Percentiles rank a stretch among this genome's conserved stretches.
These are phyloP conservation scores for Pleurotus cornucopiae DNA, from an alignment of 768 basidiomycete species.

Conservation along the genomic window DNA sequence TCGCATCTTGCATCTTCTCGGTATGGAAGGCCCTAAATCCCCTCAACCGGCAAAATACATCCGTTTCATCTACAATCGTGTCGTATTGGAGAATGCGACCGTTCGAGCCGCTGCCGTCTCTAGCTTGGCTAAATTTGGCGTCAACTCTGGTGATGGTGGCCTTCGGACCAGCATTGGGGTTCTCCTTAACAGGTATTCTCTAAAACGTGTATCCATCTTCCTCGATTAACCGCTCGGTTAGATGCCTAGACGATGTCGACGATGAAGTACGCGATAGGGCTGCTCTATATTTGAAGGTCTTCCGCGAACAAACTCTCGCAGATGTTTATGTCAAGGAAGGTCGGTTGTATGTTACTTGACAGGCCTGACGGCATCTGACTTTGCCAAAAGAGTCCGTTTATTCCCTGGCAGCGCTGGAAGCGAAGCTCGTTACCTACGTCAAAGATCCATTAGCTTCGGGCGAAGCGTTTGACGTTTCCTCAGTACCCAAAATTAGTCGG, in stretches of 20 bases:
- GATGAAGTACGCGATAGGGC: conserved; percentile 99
- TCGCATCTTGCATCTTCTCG: conserved; percentile 91
- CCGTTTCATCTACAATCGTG: conserved; percentile 99
- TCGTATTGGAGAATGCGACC: conserved; percentile 96
- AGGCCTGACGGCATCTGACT: conserved; percentile 3
- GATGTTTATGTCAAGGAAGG: conserved; percentile 92
- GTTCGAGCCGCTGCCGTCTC: conserved; percentile 96
- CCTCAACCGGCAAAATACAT: conserved; percentile 98
- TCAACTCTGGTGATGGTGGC: conserved; percentile 74
- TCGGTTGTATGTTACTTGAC: conserved; percentile 22
- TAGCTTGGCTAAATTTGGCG: conserved; percentile 94
- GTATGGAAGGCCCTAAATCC: conserved; percentile 93
- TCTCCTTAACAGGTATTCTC: conserved; percentile 70
- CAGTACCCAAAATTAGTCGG: conserved; percentile 92
- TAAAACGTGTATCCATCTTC: not conserved
- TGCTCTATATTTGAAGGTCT: conserved; percentile 85
- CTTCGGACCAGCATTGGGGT: conserved; percentile 86
- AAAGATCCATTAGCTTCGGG: conserved; percentile 69
- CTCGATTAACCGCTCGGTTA: conserved; percentile 22
- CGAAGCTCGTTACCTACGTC: conserved; percentile 91
- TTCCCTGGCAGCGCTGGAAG: conserved; percentile 85
- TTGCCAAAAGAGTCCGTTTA: conserved; percentile 77
- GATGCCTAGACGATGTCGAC: conserved; percentile 96
- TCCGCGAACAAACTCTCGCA: conserved; percentile 76
- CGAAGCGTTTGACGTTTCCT: conserved; percentile 79